Conservation (phyloP, 2,329 filamentous ascomycete species). For the Aspergillus tamarii region DNA sequence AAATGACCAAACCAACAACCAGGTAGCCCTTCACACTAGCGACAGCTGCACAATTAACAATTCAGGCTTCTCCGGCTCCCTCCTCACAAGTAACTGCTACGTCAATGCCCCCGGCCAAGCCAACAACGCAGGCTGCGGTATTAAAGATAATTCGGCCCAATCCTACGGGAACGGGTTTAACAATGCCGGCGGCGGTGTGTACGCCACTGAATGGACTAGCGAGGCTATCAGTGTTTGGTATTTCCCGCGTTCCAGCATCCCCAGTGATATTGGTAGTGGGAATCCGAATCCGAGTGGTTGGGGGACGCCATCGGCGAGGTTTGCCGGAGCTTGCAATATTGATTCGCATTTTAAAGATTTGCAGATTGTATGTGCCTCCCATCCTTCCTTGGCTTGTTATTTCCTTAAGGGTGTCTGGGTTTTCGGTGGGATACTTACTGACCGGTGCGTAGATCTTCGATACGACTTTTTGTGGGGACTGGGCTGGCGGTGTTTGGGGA, state of each 20-base stretch:
- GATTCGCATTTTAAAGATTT: constrained; percentile 69
- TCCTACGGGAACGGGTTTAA: constrained; percentile 75
- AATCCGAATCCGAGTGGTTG: constrained; percentile 69
- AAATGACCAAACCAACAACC: constrained; percentile 62
- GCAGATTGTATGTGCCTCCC: constrained; percentile 58
- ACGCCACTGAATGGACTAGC: constrained; percentile 76
- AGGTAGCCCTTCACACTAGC: constrained; percentile 70
- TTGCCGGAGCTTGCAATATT: constrained; percentile 73
- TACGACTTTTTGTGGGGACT: constrained; percentile 84
- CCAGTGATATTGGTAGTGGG: constrained; percentile 62
- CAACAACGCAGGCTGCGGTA: constrained; percentile 62
- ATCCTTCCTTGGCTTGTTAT: not conserved
- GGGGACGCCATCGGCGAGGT: constrained; percentile 69
- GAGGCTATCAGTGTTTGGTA: constrained; percentile 77
- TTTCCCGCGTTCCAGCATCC: constrained; percentile 72
- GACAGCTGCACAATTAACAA: constrained; percentile 61
- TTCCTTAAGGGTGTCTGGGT: not conserved
- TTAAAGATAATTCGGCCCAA: constrained; percentile 51
- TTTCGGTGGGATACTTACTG: not conserved
- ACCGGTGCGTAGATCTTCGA: constrained; percentile 55
- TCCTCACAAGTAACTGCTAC: constrained; percentile 62
- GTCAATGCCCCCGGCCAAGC: constrained; percentile 48
- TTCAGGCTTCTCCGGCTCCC: constrained; percentile 51
- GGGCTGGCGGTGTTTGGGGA: constrained; percentile 75
- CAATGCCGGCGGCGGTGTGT: constrained; percentile 68